phyloP scores from a whole-genome alignment of 257 asterid genomes.

The Sherardia arvensis region DNA sequence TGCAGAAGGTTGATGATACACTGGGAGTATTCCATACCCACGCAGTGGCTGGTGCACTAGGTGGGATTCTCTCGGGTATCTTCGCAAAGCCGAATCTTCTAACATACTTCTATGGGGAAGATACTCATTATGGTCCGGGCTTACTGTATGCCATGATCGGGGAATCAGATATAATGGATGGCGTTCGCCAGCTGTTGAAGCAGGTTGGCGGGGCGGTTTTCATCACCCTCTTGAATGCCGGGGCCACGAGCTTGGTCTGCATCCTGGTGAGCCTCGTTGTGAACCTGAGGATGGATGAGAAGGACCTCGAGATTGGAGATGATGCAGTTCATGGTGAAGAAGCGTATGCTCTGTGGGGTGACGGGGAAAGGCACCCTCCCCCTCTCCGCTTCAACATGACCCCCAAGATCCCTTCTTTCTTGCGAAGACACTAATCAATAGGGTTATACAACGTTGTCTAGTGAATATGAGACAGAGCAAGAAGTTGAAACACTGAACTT shows the following conservation, averaged over 20 bases:
- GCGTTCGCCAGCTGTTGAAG: constrained; percentile 37
- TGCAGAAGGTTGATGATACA: constrained; percentile 62
- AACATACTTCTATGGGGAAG: constrained; percentile 14
- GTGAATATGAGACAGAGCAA: not conserved
- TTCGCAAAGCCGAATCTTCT: constrained; percentile 50
- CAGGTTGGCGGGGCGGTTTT: constrained; percentile 43
- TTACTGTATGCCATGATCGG: constrained; percentile 32
- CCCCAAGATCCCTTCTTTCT: constrained; percentile 46
- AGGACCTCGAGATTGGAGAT: constrained; percentile 29
- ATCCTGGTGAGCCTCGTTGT: constrained; percentile 27
- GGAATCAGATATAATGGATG: constrained; percentile 11
- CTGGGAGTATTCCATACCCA: constrained; percentile 63
- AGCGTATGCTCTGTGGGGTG: constrained; percentile 8
- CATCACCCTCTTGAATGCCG: constrained; percentile 39
- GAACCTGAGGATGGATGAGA: constrained; percentile 42
- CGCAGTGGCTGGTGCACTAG: constrained; percentile 58
- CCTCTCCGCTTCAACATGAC: constrained; percentile 47
- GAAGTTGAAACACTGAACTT: not conserved
- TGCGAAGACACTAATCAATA: constrained; percentile 15
- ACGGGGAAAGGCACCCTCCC: constrained; percentile 28
- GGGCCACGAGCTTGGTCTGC: constrained; percentile 42
- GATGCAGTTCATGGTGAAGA: constrained; percentile 8
- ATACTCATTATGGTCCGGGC: constrained; percentile 26
- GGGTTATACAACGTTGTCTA: not conserved
- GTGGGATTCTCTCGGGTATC: constrained; percentile 56